Evolutionary conservation across 371 early-diverging fungal species (phyloP).

Genomic region (Mortierella sp.): DNA sequence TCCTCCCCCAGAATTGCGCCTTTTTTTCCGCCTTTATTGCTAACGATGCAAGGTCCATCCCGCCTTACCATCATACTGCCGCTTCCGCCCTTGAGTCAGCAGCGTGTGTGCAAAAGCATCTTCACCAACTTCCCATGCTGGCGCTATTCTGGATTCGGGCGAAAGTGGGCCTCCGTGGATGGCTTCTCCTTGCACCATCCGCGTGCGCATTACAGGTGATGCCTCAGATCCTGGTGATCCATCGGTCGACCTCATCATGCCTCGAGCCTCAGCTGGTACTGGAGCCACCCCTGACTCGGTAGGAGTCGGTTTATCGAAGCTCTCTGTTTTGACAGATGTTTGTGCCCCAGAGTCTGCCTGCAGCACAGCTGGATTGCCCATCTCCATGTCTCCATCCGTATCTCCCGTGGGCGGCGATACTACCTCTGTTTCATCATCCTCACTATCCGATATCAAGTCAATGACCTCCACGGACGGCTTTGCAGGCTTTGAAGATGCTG

Average conservation of each 20-base stretch:
- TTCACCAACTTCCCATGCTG: slow-evolving; percentile 13
- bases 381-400: slow-evolving; percentile 25
- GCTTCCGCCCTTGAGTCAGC: slow-evolving; percentile 37
- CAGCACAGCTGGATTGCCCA: slow-evolving; percentile 37
- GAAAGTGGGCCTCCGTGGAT: slow-evolving; percentile 2
- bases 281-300: slow-evolving; percentile 1
- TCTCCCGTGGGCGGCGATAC: slow-evolving; percentile 6
- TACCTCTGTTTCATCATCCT: slow-evolving; percentile 59
- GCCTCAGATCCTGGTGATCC: slow-evolving; percentile 28
- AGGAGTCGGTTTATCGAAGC: slow-evolving; percentile 22
- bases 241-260: slow-evolving; percentile 16
- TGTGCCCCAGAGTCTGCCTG: slow-evolving; percentile 5
- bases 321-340: slow-evolving; percentile 38
- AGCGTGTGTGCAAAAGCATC: slow-evolving; percentile 26
- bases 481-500: slow-evolving; percentile 22
- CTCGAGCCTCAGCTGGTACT: slow-evolving; percentile 13
- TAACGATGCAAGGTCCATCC: neutral
- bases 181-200: slow-evolving; percentile 28
- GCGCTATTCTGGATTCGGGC: slow-evolving; percentile 7
- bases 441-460: slow-evolving; percentile 73
- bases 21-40: neutral
- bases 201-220: slow-evolving; percentile 24
- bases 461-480: slow-evolving; percentile 58
- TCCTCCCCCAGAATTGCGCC: neutral
- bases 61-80: slow-evolving; percentile 46